Conservation (phyloP, 148 eudicot species). For the Heliamphora exappendiculata region DNA sequence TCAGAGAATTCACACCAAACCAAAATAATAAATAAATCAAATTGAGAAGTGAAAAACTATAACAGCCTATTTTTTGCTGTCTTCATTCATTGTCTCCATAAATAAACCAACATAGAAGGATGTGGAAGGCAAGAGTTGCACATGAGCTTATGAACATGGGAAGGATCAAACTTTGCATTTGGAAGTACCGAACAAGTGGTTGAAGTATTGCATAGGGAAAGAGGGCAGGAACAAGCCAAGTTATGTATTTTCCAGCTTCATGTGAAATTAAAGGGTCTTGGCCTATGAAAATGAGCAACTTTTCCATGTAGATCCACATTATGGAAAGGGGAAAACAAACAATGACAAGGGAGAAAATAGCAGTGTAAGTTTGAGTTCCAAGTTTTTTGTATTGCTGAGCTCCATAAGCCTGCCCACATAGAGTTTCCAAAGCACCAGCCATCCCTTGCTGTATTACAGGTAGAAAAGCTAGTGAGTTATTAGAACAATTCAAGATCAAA, state of each 20-base stretch:
- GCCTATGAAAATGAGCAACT: slow-evolving; percentile 26
- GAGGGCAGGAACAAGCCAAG: slow-evolving; percentile 34
- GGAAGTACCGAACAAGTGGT: slow-evolving; percentile 28
- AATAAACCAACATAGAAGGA: slow-evolving; percentile 34
- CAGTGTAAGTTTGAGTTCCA: slow-evolving; percentile 31
- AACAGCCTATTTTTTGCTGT: too few species aligned
- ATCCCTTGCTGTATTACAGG: slow-evolving; percentile 27
- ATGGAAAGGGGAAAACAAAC: slow-evolving; percentile 30
- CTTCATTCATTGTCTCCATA: too few species aligned
- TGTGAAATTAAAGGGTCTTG: slow-evolving; percentile 40
- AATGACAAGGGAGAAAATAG: slow-evolving; percentile 27
- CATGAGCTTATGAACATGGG: slow-evolving; percentile 35
- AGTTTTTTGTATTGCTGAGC: slow-evolving; percentile 31
- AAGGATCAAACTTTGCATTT: slow-evolving; percentile 33
- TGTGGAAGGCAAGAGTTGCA: slow-evolving; percentile 21
- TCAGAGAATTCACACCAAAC: too few species aligned
- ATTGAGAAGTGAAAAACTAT: too few species aligned
- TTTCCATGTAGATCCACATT: slow-evolving; percentile 38
- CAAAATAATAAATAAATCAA: too few species aligned
- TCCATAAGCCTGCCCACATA: slow-evolving; percentile 54
- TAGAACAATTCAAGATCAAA: too few species aligned
- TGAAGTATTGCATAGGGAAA: slow-evolving; percentile 29
- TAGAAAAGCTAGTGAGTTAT: too few species aligned
- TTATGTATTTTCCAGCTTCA: slow-evolving; percentile 30
- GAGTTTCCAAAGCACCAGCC: slow-evolving; percentile 44